Conservation (phyloP, 257 asterid genomes). For the Salvia splendens region DNA sequence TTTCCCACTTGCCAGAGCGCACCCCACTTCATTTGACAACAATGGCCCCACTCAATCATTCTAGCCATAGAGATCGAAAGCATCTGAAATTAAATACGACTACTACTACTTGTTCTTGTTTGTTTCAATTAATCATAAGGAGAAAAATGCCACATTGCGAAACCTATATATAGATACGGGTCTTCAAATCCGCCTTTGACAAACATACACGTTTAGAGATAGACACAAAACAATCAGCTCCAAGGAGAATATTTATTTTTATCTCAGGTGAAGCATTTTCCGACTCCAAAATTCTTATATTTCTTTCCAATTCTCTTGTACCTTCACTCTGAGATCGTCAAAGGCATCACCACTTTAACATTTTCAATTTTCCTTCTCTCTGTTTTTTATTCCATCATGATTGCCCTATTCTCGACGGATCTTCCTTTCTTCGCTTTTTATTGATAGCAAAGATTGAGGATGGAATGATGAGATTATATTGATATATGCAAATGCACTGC, state of each 20-base stretch:
- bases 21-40: no score
- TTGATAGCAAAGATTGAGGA: conserved; percentile 3
- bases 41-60: no score
- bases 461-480: conserved; percentile 8
- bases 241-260: background rate
- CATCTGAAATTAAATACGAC: no score
- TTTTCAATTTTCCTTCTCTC: background rate
- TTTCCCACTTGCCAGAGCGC: no score
- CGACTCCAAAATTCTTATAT: conserved; percentile 1
- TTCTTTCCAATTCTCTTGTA: background rate
- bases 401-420: background rate
- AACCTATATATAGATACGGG: background rate
- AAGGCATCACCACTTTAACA: background rate
- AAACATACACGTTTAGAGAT: background rate
- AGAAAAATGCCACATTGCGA: no score
- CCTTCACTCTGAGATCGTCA: conserved; percentile 7
- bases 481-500: background rate
- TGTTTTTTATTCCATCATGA: background rate
- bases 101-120: no score
- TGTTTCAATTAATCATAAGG: no score
- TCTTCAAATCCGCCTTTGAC: conserved; percentile 20
- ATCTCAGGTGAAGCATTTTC: conserved; percentile 10
- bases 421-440: background rate
- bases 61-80: no score
- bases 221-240: background rate